Conservation (phyloP, 257 asterid genomes). For the Euphrasia confusa region DNA sequence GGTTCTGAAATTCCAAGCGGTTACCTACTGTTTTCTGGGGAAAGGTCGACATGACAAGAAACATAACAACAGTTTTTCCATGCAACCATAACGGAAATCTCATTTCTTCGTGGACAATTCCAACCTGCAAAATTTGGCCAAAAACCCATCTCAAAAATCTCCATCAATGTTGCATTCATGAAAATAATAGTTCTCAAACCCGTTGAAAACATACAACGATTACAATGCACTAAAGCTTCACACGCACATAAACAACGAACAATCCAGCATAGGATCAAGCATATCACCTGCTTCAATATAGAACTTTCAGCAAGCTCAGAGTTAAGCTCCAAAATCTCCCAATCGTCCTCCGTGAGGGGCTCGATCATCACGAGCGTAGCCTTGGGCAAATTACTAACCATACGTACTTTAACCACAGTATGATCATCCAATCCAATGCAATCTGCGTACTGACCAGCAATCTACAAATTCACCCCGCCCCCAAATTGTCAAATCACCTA, state of each 20-base stretch:
- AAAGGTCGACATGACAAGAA: slow-evolving; percentile 69
- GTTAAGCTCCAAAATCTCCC: slow-evolving; percentile 98
- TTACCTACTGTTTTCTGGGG: slow-evolving; percentile 94
- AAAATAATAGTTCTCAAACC: neutral
- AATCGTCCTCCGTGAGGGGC: slow-evolving; percentile 96
- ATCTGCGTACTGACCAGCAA: slow-evolving; percentile 79
- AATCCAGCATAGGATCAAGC: slow-evolving; percentile 17
- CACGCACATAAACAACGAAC: slow-evolving; percentile 1
- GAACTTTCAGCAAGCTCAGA: slow-evolving; percentile 80
- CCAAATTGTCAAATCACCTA: slow-evolving; percentile 9
- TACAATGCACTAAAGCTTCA: slow-evolving; percentile 1
- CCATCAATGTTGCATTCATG: slow-evolving; percentile 7
- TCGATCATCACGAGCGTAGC: slow-evolving; percentile 79
- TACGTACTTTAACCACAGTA: slow-evolving; percentile 61
- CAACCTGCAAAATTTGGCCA: slow-evolving; percentile 47
- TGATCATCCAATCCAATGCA: slow-evolving; percentile 76
- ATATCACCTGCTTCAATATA: slow-evolving; percentile 79
- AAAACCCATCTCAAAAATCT: slow-evolving; percentile 14
- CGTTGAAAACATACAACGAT: neutral
- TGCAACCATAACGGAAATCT: slow-evolving; percentile 91
- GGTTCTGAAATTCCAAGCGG: slow-evolving; percentile 24
- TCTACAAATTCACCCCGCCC: slow-evolving; percentile 35
- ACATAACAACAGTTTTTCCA: slow-evolving; percentile 66
- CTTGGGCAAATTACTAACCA: slow-evolving; percentile 61
- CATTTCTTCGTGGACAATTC: slow-evolving; percentile 89